Evolutionary conservation across 2,329 filamentous ascomycete species (phyloP).

Genomic region (Didymella segeticola): DNA sequence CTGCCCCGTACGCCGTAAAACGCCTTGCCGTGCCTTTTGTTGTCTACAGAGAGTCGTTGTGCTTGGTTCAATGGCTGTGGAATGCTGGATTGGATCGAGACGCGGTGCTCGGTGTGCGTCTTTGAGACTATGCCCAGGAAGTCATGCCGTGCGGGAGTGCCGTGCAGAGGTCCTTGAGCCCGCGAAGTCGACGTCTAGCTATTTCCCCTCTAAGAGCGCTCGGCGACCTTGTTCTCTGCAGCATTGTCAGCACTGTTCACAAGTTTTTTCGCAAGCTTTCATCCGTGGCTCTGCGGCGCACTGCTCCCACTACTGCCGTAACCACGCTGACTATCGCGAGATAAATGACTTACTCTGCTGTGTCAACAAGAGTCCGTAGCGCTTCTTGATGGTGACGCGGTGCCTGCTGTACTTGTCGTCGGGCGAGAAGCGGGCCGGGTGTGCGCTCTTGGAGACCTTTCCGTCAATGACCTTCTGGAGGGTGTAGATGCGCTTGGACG

Average conservation of each 20-base stretch:
- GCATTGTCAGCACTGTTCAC: not conserved
- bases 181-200: not conserved
- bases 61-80: constrained; percentile 4
- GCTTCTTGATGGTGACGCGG: constrained; percentile 91
- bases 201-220: constrained; percentile 13
- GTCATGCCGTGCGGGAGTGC: no score
- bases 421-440: constrained; percentile 94
- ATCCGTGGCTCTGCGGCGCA: not conserved
- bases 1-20: constrained; percentile 18
- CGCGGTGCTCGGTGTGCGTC: not conserved
- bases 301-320: not conserved
- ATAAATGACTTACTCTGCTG: constrained; percentile 66
- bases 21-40: constrained; percentile 20
- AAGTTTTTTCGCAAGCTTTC: not conserved
- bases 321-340: not conserved
- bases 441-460: constrained; percentile 92
- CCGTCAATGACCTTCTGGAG: constrained; percentile 85
- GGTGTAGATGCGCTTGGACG: constrained; percentile 83
- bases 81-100: not conserved
- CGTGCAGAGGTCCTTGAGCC: not conserved
- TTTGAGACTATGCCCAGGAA: not conserved
- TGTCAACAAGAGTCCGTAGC: constrained; percentile 86
- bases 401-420: constrained; percentile 98
- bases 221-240: constrained; percentile 38
- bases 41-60: constrained; percentile 6